Evolutionary conservation across 768 basidiomycete genomes (phyloP).

Genomic region (Trametes cingulata): DNA sequence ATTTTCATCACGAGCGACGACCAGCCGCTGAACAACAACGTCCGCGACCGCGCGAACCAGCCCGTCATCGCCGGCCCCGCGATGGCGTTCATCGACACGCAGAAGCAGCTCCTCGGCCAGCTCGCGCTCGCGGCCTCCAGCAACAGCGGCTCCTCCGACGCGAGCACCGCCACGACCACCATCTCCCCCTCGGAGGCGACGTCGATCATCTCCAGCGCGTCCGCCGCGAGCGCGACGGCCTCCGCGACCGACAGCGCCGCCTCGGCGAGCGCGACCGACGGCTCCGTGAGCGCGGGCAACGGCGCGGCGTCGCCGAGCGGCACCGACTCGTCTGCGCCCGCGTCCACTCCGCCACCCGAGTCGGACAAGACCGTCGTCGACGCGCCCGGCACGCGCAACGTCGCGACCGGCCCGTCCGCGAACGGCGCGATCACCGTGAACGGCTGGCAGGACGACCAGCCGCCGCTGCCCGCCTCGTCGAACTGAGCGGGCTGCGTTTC

Average conservation of each 20-base stretch:
- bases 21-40: constrained; percentile 65
- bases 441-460: constrained; percentile 40
- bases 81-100: constrained; percentile 64
- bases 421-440: constrained; percentile 47
- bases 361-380: constrained; percentile 24
- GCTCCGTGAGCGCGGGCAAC: constrained; percentile 23
- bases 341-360: constrained; percentile 24
- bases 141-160: constrained; percentile 23
- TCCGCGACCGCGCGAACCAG: constrained; percentile 52
- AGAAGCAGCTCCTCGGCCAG: constrained; percentile 51
- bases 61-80: constrained; percentile 72
- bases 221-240: constrained; percentile 7
- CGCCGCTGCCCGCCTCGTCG: not conserved
- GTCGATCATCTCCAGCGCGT: constrained; percentile 33
- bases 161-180: constrained; percentile 17
- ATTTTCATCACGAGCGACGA: constrained; percentile 66
- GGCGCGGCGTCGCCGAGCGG: not conserved
- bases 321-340: constrained; percentile 18
- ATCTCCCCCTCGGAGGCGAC: constrained; percentile 30
- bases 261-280: not conserved
- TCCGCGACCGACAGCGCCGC: constrained; percentile 17
- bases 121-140: constrained; percentile 38
- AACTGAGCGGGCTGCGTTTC: not conserved
- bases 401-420: constrained; percentile 41
- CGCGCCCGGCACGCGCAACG: constrained; percentile 40